Base-by-base conservation (phyloP, 2,329 filamentous ascomycete genomes). In the Scedosporium aurantiacum region DNA sequence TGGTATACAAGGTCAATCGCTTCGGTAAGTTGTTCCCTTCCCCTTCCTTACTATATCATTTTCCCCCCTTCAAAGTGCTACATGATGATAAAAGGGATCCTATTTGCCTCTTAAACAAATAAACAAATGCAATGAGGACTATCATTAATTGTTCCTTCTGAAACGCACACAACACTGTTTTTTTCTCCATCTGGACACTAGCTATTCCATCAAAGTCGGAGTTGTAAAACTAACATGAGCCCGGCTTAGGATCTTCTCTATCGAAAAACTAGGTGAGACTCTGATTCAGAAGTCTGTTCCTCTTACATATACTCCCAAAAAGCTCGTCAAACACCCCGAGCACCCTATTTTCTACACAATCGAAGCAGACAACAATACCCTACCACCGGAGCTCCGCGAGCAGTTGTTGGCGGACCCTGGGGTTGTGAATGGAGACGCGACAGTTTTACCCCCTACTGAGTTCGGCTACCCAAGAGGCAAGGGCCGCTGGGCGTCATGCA, bases 401-500 rank as follows among this genome's bases (percentile, higher is more conserved):
- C 83, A 87, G 65, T 79, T 97, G 1, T 79, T 95, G 10, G 82
- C 87, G 37, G 89, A 94, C 66, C 85, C 88, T 0, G 79, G 79
- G 5, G 79, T 84, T 3, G 83, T 86, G 6, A 91, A 91, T 70
- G 89, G 88, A 5, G 87, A 92, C 65, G 79, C 82, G n/a, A 78
- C 80, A 4, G 79, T 87, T 10, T 78, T 94, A 2, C 86, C 90
- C 0, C 84, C 91, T 1, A 84, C 88, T 66, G 89, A 96, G 4
- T 97, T 99, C 70, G 94, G 94, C 1, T 91, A 97, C 68, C 89
- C 94, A 8, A 85, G 87, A 62, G 91, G 86, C 25, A 85, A 83
- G 63, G 88, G 90, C 21, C 89, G 93, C 65, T 99, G 94, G 94
- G 91, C 94, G 47, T 97, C 93, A 8, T 97, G 92, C 73, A 92